A percentile compares a stretch with the other conserved stretches of the same genome.
These are phyloP conservation scores for Cerioporus squamosus DNA, from an alignment of 1,284 basidiomycete species.

Conservation along the genomic window DNA sequence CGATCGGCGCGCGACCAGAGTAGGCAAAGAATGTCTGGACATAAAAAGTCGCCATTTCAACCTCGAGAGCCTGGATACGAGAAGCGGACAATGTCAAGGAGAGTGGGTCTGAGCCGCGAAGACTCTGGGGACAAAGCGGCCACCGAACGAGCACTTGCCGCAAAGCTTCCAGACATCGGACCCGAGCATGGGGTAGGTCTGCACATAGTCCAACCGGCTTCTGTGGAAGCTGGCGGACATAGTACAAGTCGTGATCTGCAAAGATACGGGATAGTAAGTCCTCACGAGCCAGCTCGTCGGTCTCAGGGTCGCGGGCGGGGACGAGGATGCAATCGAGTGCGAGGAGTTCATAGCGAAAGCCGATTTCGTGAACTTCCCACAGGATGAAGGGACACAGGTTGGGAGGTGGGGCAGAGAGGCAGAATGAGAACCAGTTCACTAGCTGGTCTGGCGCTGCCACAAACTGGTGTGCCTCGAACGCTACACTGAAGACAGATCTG, in stretches of 20 bases:
- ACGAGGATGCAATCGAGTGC: constrained; percentile 1
- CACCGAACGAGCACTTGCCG: background rate
- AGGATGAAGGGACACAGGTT: background rate
- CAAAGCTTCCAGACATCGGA: background rate
- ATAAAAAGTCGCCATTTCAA: background rate
- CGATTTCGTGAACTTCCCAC: constrained; percentile 17
- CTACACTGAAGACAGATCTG: background rate
- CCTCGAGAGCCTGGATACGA: background rate
- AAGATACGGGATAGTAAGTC: background rate
- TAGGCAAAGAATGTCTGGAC: background rate
- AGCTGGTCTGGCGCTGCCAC: too few relatives aligned
- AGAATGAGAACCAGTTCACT: background rate
- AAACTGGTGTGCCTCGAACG: too few relatives aligned
- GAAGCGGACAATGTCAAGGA: background rate
- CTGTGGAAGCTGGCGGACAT: background rate
- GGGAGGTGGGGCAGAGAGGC: background rate
- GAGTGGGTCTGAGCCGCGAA: background rate
- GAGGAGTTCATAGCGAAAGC: constrained; percentile 15
- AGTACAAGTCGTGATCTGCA: background rate
- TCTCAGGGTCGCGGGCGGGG: background rate
- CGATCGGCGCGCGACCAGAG: constrained; percentile 6
- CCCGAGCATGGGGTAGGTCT: background rate
- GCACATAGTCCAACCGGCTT: background rate
- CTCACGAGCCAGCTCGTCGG: background rate
- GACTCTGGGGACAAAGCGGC: background rate